Conservation (phyloP, 441 rosid species). For the Theobroma grandiflorum region DNA sequence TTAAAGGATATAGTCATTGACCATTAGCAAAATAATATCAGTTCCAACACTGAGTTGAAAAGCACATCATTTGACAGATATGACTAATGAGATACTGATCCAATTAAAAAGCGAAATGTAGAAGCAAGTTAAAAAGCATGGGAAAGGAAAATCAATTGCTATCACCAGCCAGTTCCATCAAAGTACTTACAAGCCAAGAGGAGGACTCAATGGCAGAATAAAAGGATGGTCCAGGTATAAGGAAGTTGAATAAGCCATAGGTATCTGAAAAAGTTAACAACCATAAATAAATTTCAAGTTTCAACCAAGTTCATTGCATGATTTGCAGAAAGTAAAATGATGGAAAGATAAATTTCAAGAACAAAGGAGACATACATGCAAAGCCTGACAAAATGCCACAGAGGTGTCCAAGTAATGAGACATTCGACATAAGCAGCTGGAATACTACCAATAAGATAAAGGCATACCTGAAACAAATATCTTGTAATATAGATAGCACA, state of each 20-base stretch:
- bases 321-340: constrained; percentile 25
- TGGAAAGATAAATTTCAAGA: constrained; percentile 14
- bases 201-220: constrained; percentile 81
- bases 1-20: not conserved
- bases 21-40: constrained; percentile 3
- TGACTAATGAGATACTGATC: not conserved
- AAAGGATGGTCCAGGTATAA: constrained; percentile 85
- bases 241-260: constrained; percentile 79
- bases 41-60: constrained; percentile 14
- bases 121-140: constrained; percentile 19
- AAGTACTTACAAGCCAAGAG: constrained; percentile 78
- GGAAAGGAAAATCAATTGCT: constrained; percentile 8
- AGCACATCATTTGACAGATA: constrained; percentile 13
- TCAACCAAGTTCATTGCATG: constrained; percentile 11
- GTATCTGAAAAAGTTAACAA: constrained; percentile 58
- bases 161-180: constrained; percentile 21
- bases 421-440: constrained; percentile 92
- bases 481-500: constrained; percentile 25
- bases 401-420: constrained; percentile 93
- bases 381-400: constrained; percentile 96
- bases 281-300: not conserved
- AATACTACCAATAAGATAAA: constrained; percentile 77
- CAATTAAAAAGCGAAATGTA: not conserved
- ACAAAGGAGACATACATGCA: constrained; percentile 66
- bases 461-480: constrained; percentile 70